Evolutionary conservation across 805 yeast species (phyloP).

Genomic region (Kockiozyma suomiensis): DNA sequence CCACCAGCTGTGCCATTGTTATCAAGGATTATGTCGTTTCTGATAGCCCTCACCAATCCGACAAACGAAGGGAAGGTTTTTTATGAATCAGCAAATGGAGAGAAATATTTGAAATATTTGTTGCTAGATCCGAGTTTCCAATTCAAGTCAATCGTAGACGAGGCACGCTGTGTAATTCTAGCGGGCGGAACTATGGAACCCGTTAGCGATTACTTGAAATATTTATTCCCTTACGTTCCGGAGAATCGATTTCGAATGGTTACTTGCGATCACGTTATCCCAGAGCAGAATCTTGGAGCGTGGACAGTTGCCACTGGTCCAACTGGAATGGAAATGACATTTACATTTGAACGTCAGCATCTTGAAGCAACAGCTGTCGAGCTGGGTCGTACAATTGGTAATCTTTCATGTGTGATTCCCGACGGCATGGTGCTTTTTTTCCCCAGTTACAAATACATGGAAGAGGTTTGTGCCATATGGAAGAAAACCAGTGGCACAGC

Average conservation of each 20-base stretch:
- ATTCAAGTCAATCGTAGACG: constrained; percentile 65
- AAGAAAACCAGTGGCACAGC: constrained; percentile 39
- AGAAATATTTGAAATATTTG: constrained; percentile 60
- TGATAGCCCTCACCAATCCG: constrained; percentile 69
- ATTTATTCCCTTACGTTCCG: constrained; percentile 62
- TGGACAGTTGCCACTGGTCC: constrained; percentile 50
- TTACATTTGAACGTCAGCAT: constrained; percentile 68
- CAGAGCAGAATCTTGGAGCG: constrained; percentile 65
- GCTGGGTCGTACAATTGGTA: constrained; percentile 54
- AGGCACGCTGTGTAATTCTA: constrained; percentile 67
- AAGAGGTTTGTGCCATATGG: constrained; percentile 59
- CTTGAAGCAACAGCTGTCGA: constrained; percentile 45
- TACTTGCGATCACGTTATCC: constrained; percentile 84
- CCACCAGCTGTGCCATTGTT: constrained; percentile 53
- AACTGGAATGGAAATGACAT: constrained; percentile 51
- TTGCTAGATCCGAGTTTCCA: constrained; percentile 76
- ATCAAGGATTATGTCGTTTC: constrained; percentile 65
- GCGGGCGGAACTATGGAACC: constrained; percentile 99
- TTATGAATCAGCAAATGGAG: constrained; percentile 51
- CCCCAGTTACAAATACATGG: constrained; percentile 78
- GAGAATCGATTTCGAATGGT: constrained; percentile 52
- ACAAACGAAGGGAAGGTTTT: constrained; percentile 78
- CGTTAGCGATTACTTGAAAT: constrained; percentile 61
- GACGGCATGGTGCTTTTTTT: constrained; percentile 79
- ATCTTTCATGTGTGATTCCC: constrained; percentile 55